phyloP scores from a whole-genome alignment of 78 protist species.

The Planoprotostelium fungivorum region DNA sequence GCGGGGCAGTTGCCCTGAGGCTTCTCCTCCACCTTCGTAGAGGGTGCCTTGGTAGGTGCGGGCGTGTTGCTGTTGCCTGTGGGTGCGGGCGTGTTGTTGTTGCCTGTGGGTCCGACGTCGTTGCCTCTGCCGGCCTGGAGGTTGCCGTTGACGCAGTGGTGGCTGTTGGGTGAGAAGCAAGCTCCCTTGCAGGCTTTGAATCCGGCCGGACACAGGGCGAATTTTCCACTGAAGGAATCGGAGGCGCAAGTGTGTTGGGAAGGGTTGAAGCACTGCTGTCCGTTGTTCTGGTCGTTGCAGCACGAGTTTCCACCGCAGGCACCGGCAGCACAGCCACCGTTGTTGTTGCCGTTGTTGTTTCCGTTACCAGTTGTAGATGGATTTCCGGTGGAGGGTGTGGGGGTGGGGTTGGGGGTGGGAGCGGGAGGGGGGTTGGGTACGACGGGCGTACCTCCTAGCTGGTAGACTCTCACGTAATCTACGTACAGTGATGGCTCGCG shows the following conservation, averaged over 20 bases:
- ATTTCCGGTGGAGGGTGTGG: no score
- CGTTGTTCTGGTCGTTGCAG: not conserved
- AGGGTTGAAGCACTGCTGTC: not conserved
- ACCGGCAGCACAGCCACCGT: not conserved
- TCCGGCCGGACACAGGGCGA: not conserved
- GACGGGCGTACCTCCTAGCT: not conserved
- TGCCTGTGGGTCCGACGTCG: no score
- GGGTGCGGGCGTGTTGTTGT: no score
- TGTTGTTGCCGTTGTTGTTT: no score
- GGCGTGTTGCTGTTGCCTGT: no score
- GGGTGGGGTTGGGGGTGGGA: no score
- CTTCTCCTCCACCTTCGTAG: no score
- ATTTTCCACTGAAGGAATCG: not conserved
- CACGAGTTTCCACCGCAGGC: not conserved
- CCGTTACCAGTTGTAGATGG: no score
- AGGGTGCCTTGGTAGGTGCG: no score
- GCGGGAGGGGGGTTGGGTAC: not conserved
- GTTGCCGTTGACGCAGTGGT: no score
- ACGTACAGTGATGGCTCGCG: not conserved
- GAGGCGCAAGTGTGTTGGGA: not conserved
- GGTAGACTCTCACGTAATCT: not conserved
- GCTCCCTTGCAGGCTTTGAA: not conserved
- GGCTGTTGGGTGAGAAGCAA: not conserved
- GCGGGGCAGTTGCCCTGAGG: no score
- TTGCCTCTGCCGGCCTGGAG: no score